Base-by-base conservation (phyloP, 2,329 filamentous ascomycete species). In the Botryosphaeria dothidea region DNA sequence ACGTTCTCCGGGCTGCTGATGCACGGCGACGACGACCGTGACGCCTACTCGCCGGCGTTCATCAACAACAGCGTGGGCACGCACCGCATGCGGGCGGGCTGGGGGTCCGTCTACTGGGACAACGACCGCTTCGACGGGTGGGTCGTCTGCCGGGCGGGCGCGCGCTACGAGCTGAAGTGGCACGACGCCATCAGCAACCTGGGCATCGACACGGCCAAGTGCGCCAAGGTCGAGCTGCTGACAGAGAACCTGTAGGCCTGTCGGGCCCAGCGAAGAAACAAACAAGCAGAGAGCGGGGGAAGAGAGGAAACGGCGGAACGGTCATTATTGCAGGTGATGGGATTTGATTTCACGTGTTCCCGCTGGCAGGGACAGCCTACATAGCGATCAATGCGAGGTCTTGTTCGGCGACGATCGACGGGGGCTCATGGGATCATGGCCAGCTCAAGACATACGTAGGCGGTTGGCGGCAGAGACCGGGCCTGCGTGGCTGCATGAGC, bases 101-200 rank as follows among this genome's bases (percentile, higher is more conserved):
- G 46, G 54, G 56, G 56, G 17, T 36, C 57, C 1, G 2, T 65
- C 46, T 34, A 11, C 19, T 65, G 64, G 64, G 64, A 62, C 31
- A 65, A 65, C 45, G 64, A 65, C 36, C 64, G 64, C 11, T 66
- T 62, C 48, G 56, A 49, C 23, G 57, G 54, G 19, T 65, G 56
- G 64, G 46, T 65, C 17, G 64, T 49, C 6, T 65, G 64, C 23
- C 15, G 36, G 31, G 13, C 29, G 34, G 25, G 23, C 15, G n/a
- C 2, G 0, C 5, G 38, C 38, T 45, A 60, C 56, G 56, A 60
- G 56, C 41, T 60, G 38, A 21, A 46, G 56, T 60, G 56, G 56
- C 56, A 60, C 25, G 41, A 60, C 41, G 54, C 54, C 36, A 43
- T 43, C 36, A 29, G 23, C 36, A 57, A 45, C 23, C 8, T n/a